Percentiles rank a stretch among this genome's conserved stretches.
phyloP scores from a whole-genome alignment of 2,329 filamentous ascomycete genomes.

The Xylaria arbuscula region DNA sequence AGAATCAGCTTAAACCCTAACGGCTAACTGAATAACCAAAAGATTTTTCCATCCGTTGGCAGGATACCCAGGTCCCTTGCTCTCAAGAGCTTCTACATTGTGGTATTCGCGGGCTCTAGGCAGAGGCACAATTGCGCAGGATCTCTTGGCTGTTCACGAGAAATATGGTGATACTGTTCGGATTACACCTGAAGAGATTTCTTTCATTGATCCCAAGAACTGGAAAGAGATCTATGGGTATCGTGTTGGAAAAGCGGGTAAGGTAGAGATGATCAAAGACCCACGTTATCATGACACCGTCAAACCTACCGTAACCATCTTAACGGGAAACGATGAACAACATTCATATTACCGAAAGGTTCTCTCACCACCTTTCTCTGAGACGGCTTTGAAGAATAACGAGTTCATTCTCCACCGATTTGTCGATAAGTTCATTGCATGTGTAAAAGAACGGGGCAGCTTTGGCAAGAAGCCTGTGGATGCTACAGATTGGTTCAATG shows the following conservation, averaged over 20 bases:
- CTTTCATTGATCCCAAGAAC: neutral
- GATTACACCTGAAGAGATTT: neutral
- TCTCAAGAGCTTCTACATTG: neutral
- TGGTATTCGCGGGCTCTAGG: neutral
- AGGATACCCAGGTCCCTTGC: neutral
- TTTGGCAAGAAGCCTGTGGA: constrained; percentile 1
- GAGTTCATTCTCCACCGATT: constrained; percentile 3
- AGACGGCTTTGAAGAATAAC: constrained; percentile 1
- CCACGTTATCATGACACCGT: constrained; percentile 5
- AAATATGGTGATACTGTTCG: neutral
- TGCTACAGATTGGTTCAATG: neutral
- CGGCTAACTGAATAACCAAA: neutral
- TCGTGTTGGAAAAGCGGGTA: neutral
- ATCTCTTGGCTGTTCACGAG: neutral
- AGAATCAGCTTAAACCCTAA: neutral
- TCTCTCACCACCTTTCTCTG: constrained; percentile 1
- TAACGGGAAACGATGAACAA: neutral
- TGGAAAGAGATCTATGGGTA: neutral
- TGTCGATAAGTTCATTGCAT: constrained; percentile 1
- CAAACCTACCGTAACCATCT: neutral
- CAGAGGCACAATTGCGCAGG: neutral
- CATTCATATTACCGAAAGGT: neutral
- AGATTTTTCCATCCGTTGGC: neutral
- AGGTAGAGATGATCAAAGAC: constrained; percentile 7
- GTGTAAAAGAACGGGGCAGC: neutral